phyloP scores from a whole-genome alignment of 805 yeast genomes.

The Danielozyma ontarioensis region DNA sequence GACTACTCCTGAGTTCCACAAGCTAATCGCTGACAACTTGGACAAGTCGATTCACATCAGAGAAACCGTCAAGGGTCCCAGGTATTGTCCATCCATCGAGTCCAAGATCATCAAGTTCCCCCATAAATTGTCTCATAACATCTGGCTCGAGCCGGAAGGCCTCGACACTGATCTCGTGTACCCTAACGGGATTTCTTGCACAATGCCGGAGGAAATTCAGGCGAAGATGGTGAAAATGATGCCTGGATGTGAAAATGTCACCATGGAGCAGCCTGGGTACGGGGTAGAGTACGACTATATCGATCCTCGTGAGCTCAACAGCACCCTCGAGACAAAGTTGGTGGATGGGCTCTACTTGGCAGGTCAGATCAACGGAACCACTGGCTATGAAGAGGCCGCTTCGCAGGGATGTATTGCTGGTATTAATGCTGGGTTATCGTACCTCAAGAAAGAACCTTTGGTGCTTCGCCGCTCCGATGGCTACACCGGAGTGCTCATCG shows the following conservation, averaged over 20 bases:
- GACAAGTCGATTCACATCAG: conserved; percentile 84
- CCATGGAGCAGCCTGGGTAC: conserved; percentile 92
- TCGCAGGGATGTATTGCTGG: conserved; percentile 97
- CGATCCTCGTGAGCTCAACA: conserved; percentile 81
- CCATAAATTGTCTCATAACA: conserved; percentile 68
- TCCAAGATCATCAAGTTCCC: conserved; percentile 79
- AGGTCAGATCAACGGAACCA: conserved; percentile 97
- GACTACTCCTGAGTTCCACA: conserved; percentile 74
- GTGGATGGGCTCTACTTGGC: conserved; percentile 81
- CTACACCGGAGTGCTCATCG: conserved; percentile 86
- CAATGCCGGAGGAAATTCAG: conserved; percentile 95
- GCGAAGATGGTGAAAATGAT: conserved; percentile 65
- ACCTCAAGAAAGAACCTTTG: conserved; percentile 38
- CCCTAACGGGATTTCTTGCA: conserved; percentile 94
- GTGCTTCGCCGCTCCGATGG: conserved; percentile 74
- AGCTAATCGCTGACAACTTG: conserved; percentile 61
- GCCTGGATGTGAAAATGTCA: conserved; percentile 83
- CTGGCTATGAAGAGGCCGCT: conserved; percentile 98
- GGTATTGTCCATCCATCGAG: conserved; percentile 97
- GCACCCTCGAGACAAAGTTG: conserved; percentile 75
- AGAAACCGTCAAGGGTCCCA: conserved; percentile 92
- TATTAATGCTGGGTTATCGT: conserved; percentile 78
- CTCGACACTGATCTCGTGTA: conserved; percentile 79
- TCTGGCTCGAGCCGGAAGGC: conserved; percentile 98
- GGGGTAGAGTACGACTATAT: conserved; percentile 99